Base-by-base conservation (phyloP, 768 basidiomycete genomes). In the Amanita pseudoporphyria region DNA sequence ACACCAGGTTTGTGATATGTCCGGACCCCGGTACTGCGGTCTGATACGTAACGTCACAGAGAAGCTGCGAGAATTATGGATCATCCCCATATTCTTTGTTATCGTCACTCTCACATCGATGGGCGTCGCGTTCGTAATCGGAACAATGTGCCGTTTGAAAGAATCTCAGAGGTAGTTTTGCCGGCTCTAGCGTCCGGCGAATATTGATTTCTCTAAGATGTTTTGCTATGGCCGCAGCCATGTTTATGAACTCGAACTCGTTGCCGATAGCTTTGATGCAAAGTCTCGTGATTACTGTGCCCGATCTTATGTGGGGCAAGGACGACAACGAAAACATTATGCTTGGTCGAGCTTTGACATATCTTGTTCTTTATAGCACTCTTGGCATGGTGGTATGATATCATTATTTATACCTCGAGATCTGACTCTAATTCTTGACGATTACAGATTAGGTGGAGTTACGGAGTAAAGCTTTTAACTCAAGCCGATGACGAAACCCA, bases 261-360 rank as follows among this genome's bases (percentile, higher is more conserved):
- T 78, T 99, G 5, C 95, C 95, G 0, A 90, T 97, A 52, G 95
- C 95, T 0, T 72, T 99, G 28, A 89, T 97, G 81, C 86, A 96
- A 63, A 84, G 81, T 53, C 80, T 97, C 16, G 89, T 89, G 7
- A 67, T 85, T 49, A 84, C 87, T 10, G 90, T 95, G 0, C 82
- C 83, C 0, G 81, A 80, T 4, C 73, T 95, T 28, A 86, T 84
- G 58, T 92, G 92, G 90, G 83, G 74, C 7, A 54, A 69, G 3
- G 79, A 87, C 48, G 94, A 98, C 62, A 87, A 79, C 59, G 74
- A 79, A 56, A 77, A 94, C 55, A 81, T 84, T 19, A 97, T 95
- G 88, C 76, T 97, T 26, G 94, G 94, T 26, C 77, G 96, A 6
- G 91, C 89, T 0, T 68, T 95, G 49, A 87, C 86, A 0, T 94